phyloP scores from a whole-genome alignment of 139 green algal species.

The Tetradesmus obliquus region DNA sequence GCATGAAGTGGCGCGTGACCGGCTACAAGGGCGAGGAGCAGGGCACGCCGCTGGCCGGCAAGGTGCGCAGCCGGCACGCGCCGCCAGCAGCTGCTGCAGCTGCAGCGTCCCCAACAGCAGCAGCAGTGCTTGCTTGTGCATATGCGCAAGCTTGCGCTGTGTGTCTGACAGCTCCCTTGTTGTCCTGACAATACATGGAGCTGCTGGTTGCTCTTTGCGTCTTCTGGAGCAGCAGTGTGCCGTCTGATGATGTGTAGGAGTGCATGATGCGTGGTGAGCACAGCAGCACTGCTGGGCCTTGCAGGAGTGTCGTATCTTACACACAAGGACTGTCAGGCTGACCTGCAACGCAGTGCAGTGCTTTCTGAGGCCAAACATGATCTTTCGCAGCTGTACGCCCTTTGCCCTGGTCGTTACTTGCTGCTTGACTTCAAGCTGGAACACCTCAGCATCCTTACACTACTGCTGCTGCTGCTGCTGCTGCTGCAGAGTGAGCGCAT shows the following conservation, averaged over 20 bases:
- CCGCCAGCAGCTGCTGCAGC: background rate
- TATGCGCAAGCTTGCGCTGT: background rate
- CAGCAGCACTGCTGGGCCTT: background rate
- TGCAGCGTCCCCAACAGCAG: background rate
- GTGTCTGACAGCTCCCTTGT: too few relatives aligned
- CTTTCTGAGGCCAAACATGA: too few relatives aligned
- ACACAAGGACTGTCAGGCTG: background rate
- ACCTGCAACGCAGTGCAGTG: background rate
- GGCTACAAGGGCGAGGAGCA: conserved; percentile 32
- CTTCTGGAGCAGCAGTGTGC: too few relatives aligned
- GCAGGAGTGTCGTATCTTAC: background rate
- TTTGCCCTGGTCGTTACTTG: background rate
- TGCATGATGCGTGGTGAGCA: background rate
- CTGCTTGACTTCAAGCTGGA: background rate
- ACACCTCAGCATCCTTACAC: background rate
- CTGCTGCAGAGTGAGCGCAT: conserved; percentile 52
- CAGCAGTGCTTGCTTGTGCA: too few relatives aligned
- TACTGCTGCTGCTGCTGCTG: conserved; percentile 12
- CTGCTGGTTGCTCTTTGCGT: too few relatives aligned
- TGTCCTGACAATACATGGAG: too few relatives aligned
- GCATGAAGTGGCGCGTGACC: conserved; percentile 34
- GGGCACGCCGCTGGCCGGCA: conserved; percentile 29
- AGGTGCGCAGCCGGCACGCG: background rate
- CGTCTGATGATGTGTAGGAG: background rate
- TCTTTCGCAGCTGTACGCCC: background rate